Evolutionary conservation across 768 basidiomycete species (phyloP), one percentile per base, ranked within the genome.

Genomic region (Ephemerocybe angulata): DNA sequence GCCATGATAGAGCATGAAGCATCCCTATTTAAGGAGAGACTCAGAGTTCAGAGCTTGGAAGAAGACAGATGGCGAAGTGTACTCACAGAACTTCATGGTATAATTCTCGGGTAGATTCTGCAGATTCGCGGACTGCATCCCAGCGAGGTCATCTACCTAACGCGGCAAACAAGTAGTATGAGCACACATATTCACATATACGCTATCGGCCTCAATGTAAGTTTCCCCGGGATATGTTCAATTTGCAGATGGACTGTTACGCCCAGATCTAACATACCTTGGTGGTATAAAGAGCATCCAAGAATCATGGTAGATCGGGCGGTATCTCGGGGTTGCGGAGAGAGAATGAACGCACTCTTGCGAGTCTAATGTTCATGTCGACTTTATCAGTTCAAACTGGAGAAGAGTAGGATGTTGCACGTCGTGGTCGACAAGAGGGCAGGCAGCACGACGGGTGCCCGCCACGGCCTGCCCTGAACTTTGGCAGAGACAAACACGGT

Each of bases 41-140:
- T n/a, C n/a, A 29, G 21, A 19, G 13, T 27, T 17, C 27, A 22
- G 21, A 40, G 19, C 28, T 12, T 28, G 41, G 13, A 17, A 44
- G 38, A 43, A 2, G 12, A 31, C 28, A 21, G 10, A 40, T 28
- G 4, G n/a, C 1, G 35, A 47, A n/a, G 53, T 17, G 21, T 31
- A 70, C 82, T 50, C 54, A 89, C 87, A 90, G 62, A 88, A 87
- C 57, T 86, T 83, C 77, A 92, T 85, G 12, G 82, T 84, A 64
- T 93, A 93, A 72, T 93, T 93, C 70, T 96, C 94, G 0, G 94
- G 94, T 28, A 98, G 74, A 65, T 96, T 97, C 68, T 93, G 86
- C 58, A 96, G 75, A 69, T 98, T 98, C 65, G 90, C 87, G 53
- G 92, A 87, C 70, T 98, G 94, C 92, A 97, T 96, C 15, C 88